Percentiles rank a stretch among this genome's conserved stretches.
Conservation (phyloP, 352 stramenopile species). For the Elongisporangium prolatum region DNA sequence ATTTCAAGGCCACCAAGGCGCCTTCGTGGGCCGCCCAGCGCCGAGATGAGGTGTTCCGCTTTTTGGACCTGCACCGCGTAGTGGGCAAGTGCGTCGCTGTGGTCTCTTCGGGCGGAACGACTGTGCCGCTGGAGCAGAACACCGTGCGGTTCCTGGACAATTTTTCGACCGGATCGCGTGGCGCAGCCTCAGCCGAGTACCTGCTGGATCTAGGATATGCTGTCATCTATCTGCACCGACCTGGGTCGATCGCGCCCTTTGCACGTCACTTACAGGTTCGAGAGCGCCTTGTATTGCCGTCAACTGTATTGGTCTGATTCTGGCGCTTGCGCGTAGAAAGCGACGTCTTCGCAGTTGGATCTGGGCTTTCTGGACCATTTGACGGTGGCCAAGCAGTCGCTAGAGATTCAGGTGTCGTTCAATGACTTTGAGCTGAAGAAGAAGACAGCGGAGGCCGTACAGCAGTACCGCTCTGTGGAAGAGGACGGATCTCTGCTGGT, state of each 20-base stretch:
- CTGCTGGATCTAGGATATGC: constrained; percentile 93
- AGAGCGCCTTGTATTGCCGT: not conserved
- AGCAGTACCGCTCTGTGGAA: constrained; percentile 34
- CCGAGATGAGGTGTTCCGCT: constrained; percentile 41
- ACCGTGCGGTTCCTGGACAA: constrained; percentile 97
- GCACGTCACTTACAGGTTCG: constrained; percentile 55
- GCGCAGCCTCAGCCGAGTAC: constrained; percentile 83
- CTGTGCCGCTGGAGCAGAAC: constrained; percentile 93
- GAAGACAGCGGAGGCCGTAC: constrained; percentile 43
- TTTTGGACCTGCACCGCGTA: constrained; percentile 58
- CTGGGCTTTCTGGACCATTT: constrained; percentile 68
- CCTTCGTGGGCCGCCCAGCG: constrained; percentile 29
- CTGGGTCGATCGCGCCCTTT: constrained; percentile 85
- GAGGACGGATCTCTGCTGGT: constrained; percentile 64
- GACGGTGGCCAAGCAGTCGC: constrained; percentile 16
- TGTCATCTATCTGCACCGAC: constrained; percentile 95
- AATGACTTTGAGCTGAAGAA: constrained; percentile 34
- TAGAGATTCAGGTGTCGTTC: constrained; percentile 27
- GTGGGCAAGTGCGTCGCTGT: constrained; percentile 86
- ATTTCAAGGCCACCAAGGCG: constrained; percentile 45
- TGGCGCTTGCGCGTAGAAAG: constrained; percentile 15
- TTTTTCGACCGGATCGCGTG: constrained; percentile 93
- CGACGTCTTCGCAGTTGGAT: constrained; percentile 51
- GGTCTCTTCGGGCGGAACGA: constrained; percentile 95
- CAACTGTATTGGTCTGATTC: not conserved